Conservation (phyloP, 2,329 filamentous ascomycete genomes). For the Gliomastix tumulicola region DNA sequence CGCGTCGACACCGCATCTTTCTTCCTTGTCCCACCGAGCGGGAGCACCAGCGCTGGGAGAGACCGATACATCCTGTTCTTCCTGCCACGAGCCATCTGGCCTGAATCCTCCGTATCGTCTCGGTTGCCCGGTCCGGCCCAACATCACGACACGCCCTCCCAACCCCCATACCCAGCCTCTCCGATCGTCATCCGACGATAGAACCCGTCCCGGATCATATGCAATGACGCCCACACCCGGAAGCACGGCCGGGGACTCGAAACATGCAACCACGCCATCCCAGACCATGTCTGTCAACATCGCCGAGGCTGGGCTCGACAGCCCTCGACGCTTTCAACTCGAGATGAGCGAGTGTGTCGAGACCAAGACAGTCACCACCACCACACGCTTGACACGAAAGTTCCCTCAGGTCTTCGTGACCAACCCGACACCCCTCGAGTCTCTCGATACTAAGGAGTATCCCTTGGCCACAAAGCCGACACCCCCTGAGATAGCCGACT, state of each 20-base stretch:
- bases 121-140: too few species aligned
- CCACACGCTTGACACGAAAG: conserved; percentile 77
- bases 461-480: conserved; percentile 79
- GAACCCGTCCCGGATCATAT: too few species aligned
- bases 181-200: too few species aligned
- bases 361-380: conserved; percentile 76
- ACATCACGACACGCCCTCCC: too few species aligned
- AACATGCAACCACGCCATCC: conserved; percentile 18
- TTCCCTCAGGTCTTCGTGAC: conserved; percentile 81
- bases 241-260: conserved; percentile 28
- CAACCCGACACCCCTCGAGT: conserved; percentile 60
- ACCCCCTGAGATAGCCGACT: conserved; percentile 68
- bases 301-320: conserved; percentile 28
- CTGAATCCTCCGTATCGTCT: too few species aligned
- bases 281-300: conserved; percentile 41
- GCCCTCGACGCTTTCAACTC: conserved; percentile 39
- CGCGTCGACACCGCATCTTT: too few species aligned
- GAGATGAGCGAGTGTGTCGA: conserved; percentile 59
- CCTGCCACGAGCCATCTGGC: too few species aligned
- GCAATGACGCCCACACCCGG: conserved; percentile 31
- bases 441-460: conserved; percentile 82
- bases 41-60: too few species aligned
- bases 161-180: too few species aligned
- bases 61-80: too few species aligned
- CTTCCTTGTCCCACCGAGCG: too few species aligned